Evolutionary conservation across 2,329 filamentous ascomycete species (phyloP).

Genomic region (Verticillium longisporum): DNA sequence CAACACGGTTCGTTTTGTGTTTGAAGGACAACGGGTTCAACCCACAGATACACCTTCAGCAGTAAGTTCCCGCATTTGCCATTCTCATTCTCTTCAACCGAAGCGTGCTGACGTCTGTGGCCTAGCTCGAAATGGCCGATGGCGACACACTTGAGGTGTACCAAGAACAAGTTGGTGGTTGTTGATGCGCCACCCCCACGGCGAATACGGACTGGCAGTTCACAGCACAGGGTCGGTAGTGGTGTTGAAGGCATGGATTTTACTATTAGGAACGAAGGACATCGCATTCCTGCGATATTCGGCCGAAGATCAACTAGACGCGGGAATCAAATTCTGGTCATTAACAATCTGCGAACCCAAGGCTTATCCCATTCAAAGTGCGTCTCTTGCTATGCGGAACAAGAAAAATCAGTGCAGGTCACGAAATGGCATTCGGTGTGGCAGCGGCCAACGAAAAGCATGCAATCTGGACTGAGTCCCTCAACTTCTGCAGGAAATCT

Average conservation of each 20-base stretch:
- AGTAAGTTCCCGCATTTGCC: constrained; percentile 50
- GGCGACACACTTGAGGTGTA: constrained; percentile 96
- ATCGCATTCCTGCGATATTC: not conserved
- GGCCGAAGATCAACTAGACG: not conserved
- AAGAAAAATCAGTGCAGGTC: not conserved
- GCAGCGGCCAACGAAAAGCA: too few species aligned
- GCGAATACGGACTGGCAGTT: not conserved
- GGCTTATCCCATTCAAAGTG: not conserved
- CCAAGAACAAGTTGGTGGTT: constrained; percentile 91
- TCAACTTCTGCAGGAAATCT: too few species aligned
- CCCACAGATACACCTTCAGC: constrained; percentile 84
- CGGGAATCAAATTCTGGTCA: not conserved
- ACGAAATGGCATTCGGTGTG: not conserved
- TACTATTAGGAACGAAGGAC: not conserved
- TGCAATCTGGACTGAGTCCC: too few species aligned
- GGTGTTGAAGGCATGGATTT: not conserved
- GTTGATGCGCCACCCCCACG: not conserved
- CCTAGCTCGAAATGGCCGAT: constrained; percentile 90
- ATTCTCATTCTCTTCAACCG: not conserved
- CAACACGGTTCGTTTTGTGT: constrained; percentile 83
- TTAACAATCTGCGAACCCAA: not conserved
- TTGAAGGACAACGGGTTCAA: constrained; percentile 91
- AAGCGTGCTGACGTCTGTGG: constrained; percentile 12
- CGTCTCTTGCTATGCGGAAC: not conserved
- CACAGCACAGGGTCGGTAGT: not conserved